Base-by-base conservation (phyloP, 2,329 filamentous ascomycete species). In the Dryadomyces quercus-mongolicae region DNA sequence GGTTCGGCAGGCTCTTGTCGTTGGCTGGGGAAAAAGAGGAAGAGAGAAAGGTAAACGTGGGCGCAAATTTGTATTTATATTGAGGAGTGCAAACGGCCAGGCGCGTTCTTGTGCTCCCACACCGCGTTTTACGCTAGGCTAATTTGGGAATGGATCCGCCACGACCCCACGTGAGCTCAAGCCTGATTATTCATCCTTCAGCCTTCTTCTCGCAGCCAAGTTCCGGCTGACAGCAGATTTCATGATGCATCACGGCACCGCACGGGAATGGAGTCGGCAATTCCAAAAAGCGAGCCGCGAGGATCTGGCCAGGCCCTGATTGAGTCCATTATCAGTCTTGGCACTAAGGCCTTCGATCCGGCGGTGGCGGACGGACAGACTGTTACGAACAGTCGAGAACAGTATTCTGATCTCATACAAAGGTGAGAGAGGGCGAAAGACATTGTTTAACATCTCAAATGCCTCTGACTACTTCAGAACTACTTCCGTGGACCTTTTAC, bases 401-500 rank as follows among this genome's bases (percentile, higher is more conserved):
- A 73, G 52, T 77, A 78, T 49, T 65, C 72, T 46, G 64, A 70
- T n/a, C 64, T 80, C 47, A 66, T 81, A 34, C 68, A 73, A 53
- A 73, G 68, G 78, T 79, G 31, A 31, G 31, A 2, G 10, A 9
- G 8, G 3, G 46, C 9, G 12, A 6, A 9, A 2, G 9, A 2
- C 34, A 12, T 16, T n/a, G 12, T 16, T 9, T 55, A n/a, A 2
- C 16, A 15, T 3, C 22, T 43, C 31, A 9, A 10, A 9, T 2
- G 13, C 18, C 7, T 15, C 12, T 8, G 22, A 31, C 42, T 25
- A 52, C 45, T 56, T 25, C 46, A 56, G 59, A 52, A 56, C 56
- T 57, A 72, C 72, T 16, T 73, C 70, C 2, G 58, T 67, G 6
- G 58, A 70, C 31, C 71, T 88, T 9, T 68, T 88, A 21, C 79